Percentiles rank a stretch among this genome's conserved stretches.
Evolutionary conservation across 2,329 filamentous ascomycete genomes (phyloP).

Genomic region (Allantophomopsis lycopodina): DNA sequence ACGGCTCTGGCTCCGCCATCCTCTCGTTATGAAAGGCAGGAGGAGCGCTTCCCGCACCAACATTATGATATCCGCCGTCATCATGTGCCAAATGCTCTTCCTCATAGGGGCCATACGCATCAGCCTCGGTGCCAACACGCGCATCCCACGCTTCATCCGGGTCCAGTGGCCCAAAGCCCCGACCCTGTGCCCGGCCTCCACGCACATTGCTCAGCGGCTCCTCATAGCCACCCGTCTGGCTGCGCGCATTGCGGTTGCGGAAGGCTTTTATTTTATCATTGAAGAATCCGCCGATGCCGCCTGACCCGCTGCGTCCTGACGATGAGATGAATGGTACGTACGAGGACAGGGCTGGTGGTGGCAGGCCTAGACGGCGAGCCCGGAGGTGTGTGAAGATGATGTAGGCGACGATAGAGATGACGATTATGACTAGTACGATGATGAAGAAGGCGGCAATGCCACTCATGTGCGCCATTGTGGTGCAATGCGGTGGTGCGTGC

Average conservation of each 20-base stretch:
- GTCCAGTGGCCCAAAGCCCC: conserved; percentile 56
- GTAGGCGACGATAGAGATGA: conserved; percentile 48
- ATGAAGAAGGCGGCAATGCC: conserved; percentile 63
- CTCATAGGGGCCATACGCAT: conserved; percentile 53
- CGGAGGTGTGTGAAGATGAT: conserved; percentile 58
- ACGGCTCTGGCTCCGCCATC: conserved; percentile 15
- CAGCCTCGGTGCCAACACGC: conserved; percentile 61
- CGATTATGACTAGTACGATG: conserved; percentile 48
- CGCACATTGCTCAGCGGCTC: conserved; percentile 26
- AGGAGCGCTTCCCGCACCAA: conserved; percentile 35
- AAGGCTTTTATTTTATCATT: conserved; percentile 49
- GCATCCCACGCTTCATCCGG: conserved; percentile 81
- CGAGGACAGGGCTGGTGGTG: conserved; percentile 50
- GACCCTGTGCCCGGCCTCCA: conserved; percentile 25
- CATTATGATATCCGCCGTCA: conserved; percentile 28
- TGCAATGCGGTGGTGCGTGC: background rate
- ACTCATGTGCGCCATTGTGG: conserved; percentile 39
- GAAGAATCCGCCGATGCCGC: conserved; percentile 61
- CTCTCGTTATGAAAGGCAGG: no score
- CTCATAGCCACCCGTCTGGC: conserved; percentile 61
- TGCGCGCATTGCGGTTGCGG: conserved; percentile 50
- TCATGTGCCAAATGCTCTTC: conserved; percentile 50
- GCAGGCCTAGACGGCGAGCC: conserved; percentile 61
- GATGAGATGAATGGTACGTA: conserved; percentile 51
- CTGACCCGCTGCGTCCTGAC: conserved; percentile 21